These are phyloP conservation scores for Aspergillus pseudoglaucus DNA, from an alignment of 2,329 filamentous ascomycete genomes.

Conservation along the genomic window DNA sequence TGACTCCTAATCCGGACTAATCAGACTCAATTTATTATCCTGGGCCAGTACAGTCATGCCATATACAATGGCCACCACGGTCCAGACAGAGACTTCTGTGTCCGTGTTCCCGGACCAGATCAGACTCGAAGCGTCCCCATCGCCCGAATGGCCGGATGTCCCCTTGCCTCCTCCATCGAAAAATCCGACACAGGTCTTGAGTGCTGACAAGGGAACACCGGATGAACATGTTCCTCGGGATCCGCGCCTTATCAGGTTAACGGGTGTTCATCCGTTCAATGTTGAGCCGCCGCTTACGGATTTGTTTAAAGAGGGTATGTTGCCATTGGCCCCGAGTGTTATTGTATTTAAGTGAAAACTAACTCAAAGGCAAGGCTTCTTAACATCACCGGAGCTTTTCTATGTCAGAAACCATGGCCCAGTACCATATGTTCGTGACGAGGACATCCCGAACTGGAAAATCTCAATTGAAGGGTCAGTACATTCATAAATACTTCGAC, in stretches of 20 bases:
- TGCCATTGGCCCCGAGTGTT: background rate
- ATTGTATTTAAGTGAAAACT: background rate
- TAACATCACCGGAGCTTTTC: conserved; percentile 81
- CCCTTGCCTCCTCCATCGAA: conserved; percentile 63
- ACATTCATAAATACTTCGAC: too few species aligned
- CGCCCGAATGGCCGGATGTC: conserved; percentile 38
- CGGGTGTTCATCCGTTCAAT: conserved; percentile 86
- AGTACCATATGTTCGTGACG: conserved; percentile 68
- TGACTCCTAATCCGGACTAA: background rate
- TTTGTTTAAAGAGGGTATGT: conserved; percentile 57
- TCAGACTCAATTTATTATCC: background rate
- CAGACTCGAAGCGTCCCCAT: conserved; percentile 18
- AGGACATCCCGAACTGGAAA: conserved; percentile 70
- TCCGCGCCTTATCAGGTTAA: conserved; percentile 73
- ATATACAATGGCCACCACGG: conserved; percentile 21
- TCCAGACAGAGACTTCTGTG: conserved; percentile 13
- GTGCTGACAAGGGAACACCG: conserved; percentile 75
- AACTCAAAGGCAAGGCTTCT: conserved; percentile 55
- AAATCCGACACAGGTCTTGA: conserved; percentile 55
- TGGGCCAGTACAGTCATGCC: background rate
- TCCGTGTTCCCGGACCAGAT: conserved; percentile 12
- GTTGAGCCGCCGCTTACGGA: conserved; percentile 75
- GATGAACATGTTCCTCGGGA: conserved; percentile 77
- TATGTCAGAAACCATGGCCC: conserved; percentile 88
- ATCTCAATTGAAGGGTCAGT: conserved; percentile 67